Conservation (phyloP, 768 basidiomycete genomes). For the Mycena vitilis region DNA sequence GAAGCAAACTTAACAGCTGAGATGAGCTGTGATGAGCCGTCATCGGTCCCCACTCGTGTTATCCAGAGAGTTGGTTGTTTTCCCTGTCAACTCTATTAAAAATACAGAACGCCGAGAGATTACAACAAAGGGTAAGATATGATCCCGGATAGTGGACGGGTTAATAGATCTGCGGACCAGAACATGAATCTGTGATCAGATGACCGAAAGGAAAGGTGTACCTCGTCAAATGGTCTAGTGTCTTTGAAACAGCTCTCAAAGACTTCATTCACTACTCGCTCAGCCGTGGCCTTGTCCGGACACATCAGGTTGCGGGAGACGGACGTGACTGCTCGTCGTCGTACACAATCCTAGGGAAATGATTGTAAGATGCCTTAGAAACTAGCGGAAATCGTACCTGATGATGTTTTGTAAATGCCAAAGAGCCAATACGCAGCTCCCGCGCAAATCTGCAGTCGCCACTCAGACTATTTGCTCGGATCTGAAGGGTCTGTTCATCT, state of each 20-base stretch:
- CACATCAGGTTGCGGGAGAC: constrained; percentile 86
- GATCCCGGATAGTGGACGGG: background rate
- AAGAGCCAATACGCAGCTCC: constrained; percentile 82
- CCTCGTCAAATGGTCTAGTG: constrained; percentile 98
- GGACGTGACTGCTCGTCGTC: constrained; percentile 85
- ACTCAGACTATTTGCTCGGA: constrained; percentile 93
- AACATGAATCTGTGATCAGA: background rate
- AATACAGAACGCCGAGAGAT: constrained; percentile 21
- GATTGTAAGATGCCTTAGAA: constrained; percentile 26
- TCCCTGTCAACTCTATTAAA: background rate
- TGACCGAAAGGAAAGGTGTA: constrained; percentile 44
- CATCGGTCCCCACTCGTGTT: background rate
- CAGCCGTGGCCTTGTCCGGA: constrained; percentile 79
- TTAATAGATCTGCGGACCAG: constrained; percentile 32
- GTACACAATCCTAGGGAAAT: constrained; percentile 80
- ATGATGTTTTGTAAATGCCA: constrained; percentile 92
- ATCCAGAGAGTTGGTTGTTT: constrained; percentile 11
- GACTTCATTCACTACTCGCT: constrained; percentile 93
- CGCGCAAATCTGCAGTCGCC: constrained; percentile 92
- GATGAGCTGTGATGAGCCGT: constrained; percentile 21
- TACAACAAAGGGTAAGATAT: constrained; percentile 7
- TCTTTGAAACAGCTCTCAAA: constrained; percentile 98
- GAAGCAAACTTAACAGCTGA: constrained; percentile 31
- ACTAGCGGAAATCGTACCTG: constrained; percentile 65
- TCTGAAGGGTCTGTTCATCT: constrained; percentile 59